phyloP scores from a whole-genome alignment of 306 rosid genomes.

The Cyclanthera cordifolia region DNA sequence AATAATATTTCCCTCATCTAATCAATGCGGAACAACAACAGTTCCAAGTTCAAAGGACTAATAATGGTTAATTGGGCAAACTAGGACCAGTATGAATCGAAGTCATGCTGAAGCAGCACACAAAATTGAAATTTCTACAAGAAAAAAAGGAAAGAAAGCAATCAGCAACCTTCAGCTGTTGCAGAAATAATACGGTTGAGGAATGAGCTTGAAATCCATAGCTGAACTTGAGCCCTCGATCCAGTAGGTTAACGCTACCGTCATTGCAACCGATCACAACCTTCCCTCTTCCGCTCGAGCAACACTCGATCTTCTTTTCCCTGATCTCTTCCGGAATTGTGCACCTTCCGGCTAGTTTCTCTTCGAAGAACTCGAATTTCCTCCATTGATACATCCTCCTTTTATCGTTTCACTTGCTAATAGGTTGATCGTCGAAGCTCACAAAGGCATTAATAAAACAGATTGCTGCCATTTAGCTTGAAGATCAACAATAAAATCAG shows the following conservation, averaged over 20 bases:
- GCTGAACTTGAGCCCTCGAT: conserved; percentile 80
- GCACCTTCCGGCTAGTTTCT: conserved; percentile 60
- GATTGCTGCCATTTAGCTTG: not conserved
- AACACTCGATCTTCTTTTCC: conserved; percentile 57
- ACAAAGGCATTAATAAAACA: not conserved
- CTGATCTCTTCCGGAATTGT: conserved; percentile 50
- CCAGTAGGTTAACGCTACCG: conserved; percentile 67
- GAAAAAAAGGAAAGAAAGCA: not conserved
- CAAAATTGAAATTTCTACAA: not conserved
- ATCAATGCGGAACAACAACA: no score
- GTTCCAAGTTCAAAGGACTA: not conserved
- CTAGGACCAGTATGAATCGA: not conserved
- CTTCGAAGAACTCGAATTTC: conserved; percentile 94
- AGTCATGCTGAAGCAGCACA: not conserved
- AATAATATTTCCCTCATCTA: no score
- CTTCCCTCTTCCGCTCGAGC: conserved; percentile 92
- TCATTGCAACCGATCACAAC: conserved; percentile 75
- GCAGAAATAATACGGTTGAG: conserved; percentile 64
- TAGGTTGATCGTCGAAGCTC: not conserved
- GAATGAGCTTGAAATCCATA: conserved; percentile 78
- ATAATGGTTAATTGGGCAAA: not conserved
- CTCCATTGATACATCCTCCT: conserved; percentile 99
- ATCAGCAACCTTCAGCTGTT: conserved; percentile 90
- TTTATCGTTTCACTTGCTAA: not conserved
- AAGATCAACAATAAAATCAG: conserved; percentile 10